Conservation (phyloP, 2,329 filamentous ascomycete species). For the Claviceps sp. region DNA sequence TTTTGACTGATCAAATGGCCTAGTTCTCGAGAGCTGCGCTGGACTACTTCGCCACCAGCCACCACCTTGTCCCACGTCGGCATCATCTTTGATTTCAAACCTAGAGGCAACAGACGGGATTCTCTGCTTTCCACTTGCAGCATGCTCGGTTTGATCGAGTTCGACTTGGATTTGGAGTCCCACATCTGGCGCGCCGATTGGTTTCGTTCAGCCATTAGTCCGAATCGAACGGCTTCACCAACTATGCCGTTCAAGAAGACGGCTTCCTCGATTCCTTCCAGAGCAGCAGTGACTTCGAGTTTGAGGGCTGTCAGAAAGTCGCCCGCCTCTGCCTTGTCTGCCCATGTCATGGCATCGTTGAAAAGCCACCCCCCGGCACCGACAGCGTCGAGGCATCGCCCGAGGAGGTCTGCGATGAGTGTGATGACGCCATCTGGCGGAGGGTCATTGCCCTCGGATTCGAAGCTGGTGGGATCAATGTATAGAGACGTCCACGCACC, state of each 20-base stretch:
- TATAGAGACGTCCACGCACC: constrained; percentile 67
- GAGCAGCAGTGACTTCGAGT: constrained; percentile 54
- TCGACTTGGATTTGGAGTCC: constrained; percentile 14
- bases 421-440: constrained; percentile 56
- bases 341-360: constrained; percentile 40
- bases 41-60: constrained; percentile 54
- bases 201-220: constrained; percentile 24
- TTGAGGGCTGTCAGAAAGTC: constrained; percentile 53
- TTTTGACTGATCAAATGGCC: constrained; percentile 67
- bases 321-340: constrained; percentile 39
- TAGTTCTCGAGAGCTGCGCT: constrained; percentile 58
- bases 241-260: constrained; percentile 50
- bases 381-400: constrained; percentile 62
- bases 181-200: constrained; percentile 14
- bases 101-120: constrained; percentile 52
- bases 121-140: constrained; percentile 28
- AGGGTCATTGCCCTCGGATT: constrained; percentile 24
- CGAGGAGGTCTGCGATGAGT: constrained; percentile 57
- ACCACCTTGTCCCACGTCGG: constrained; percentile 46
- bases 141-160: constrained; percentile 29
- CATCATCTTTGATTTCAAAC: constrained; percentile 46
- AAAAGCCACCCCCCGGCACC: constrained; percentile 62
- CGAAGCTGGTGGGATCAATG: constrained; percentile 41
- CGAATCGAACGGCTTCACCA: constrained; percentile 52
- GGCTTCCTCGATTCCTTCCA: constrained; percentile 60